These are phyloP conservation scores for Oryza meridionalis DNA, from an alignment of 176 grass and related monocot genomes.

Conservation along the genomic window DNA sequence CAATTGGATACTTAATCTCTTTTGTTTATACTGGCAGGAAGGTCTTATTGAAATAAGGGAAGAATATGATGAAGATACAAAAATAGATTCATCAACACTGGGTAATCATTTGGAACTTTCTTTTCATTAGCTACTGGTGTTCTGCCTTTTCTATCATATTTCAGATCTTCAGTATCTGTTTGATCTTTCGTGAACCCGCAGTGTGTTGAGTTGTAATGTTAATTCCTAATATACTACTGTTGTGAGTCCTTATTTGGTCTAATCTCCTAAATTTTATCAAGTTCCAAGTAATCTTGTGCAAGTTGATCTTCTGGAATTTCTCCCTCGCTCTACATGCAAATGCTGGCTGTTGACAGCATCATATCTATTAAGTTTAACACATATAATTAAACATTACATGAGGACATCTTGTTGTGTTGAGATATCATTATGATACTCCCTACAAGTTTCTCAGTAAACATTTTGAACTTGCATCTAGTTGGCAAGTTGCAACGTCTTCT, in stretches of 20 bases:
- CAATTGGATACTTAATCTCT: not conserved
- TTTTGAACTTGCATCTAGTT: constrained; percentile 14
- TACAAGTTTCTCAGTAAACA: not conserved
- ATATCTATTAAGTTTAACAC: not conserved
- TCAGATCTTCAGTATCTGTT: constrained; percentile 7
- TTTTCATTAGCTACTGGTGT: constrained; percentile 32
- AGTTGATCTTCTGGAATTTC: not conserved
- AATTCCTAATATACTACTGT: not conserved
- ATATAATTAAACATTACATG: not conserved
- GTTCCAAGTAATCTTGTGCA: constrained; percentile 17
- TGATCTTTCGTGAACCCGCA: not conserved
- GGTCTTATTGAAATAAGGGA: constrained; percentile 98
- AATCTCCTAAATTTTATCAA: constrained; percentile 22
- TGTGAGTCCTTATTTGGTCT: constrained; percentile 22
- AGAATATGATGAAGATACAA: constrained; percentile 71
- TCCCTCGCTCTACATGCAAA: not conserved
- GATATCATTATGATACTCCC: not conserved
- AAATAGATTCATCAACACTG: constrained; percentile 42
- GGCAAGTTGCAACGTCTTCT: constrained; percentile 29
- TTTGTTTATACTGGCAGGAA: constrained; percentile 57
- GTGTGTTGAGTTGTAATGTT: not conserved
- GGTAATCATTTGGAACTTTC: constrained; percentile 43
- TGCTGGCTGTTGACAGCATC: not conserved
- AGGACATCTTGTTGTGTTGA: constrained; percentile 2
- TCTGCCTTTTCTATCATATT: constrained; percentile 14